Percentiles rank a stretch among this genome's conserved stretches.
Evolutionary conservation across 495 filamentous ascomycete genomes (phyloP).

Genomic region (Diplogelasinospora grovesii): DNA sequence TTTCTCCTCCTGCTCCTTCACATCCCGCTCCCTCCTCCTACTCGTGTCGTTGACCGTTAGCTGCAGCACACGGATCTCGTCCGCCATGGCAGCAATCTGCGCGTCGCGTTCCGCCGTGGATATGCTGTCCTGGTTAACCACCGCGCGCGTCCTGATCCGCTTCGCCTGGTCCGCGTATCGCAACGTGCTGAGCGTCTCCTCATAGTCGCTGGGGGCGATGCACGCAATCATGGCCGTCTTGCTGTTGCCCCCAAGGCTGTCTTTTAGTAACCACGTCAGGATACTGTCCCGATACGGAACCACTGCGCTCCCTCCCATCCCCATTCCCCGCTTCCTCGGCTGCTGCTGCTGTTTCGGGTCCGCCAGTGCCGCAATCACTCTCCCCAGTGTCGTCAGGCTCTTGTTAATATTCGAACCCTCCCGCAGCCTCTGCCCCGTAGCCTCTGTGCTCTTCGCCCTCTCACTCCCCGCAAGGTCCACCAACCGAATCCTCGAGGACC

Average conservation of each 20-base stretch:
- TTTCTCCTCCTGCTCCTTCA: slow-evolving; percentile 55
- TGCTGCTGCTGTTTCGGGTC: slow-evolving; percentile 59
- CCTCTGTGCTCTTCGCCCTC: slow-evolving; percentile 91
- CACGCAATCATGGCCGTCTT: slow-evolving; percentile 99
- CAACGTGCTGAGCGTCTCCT: slow-evolving; percentile 91
- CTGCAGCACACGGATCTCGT: slow-evolving; percentile 81
- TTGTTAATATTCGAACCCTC: slow-evolving; percentile 99
- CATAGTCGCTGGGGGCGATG: slow-evolving; percentile 90
- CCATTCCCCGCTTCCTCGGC: slow-evolving; percentile 9
- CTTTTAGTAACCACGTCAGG: slow-evolving; percentile 95
- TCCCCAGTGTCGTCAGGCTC: slow-evolving; percentile 88
- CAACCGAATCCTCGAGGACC: slow-evolving; percentile 84
- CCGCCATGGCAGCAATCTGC: slow-evolving; percentile 88
- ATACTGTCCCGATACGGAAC: slow-evolving; percentile 96
- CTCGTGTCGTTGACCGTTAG: slow-evolving; percentile 61
- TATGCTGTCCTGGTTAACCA: slow-evolving; percentile 88
- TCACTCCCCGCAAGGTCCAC: slow-evolving; percentile 96
- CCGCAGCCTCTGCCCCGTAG: slow-evolving; percentile 79
- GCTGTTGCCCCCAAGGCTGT: slow-evolving; percentile 87
- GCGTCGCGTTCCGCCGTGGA: slow-evolving; percentile 83
- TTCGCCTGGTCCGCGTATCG: slow-evolving; percentile 98
- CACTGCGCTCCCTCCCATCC: slow-evolving; percentile 38
- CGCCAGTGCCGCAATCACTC: slow-evolving; percentile 94
- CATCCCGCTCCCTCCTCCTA: slow-evolving; percentile 42
- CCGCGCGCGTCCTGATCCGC: slow-evolving; percentile 92